Conservation (phyloP, 352 stramenopile genomes). For the Pythium folliculosum region DNA sequence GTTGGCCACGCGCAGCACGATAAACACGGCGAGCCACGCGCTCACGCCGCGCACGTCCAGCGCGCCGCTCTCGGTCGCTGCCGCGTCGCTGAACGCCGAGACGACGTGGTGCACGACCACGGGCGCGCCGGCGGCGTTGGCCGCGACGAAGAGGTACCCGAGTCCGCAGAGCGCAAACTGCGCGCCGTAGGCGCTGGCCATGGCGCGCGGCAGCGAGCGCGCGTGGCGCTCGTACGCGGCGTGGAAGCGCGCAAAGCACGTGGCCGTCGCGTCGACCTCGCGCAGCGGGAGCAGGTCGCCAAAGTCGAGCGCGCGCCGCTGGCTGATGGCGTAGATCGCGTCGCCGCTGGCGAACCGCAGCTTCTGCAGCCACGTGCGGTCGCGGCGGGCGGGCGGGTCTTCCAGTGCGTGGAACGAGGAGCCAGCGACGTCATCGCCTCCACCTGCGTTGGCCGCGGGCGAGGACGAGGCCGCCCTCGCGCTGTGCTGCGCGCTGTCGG, state of each 20-base stretch:
- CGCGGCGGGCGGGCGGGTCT: background rate
- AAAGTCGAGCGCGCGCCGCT: constrained; percentile 40
- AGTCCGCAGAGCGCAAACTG: constrained; percentile 33
- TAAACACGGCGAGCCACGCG: constrained; percentile 44
- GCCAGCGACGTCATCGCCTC: background rate
- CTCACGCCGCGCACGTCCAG: constrained; percentile 34
- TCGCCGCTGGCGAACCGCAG: constrained; percentile 13
- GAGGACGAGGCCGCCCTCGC: background rate
- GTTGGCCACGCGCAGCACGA: constrained; percentile 36
- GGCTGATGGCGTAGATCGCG: constrained; percentile 28
- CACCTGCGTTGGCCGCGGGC: no score
- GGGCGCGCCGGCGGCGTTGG: constrained; percentile 39
- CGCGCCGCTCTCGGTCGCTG: constrained; percentile 19
- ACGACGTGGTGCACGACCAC: constrained; percentile 53
- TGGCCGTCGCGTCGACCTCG: constrained; percentile 26
- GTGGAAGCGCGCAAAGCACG: constrained; percentile 5
- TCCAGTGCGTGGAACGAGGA: constrained; percentile 4
- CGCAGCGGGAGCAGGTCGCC: constrained; percentile 48
- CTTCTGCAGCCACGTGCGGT: background rate
- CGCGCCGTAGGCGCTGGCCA: constrained; percentile 27
- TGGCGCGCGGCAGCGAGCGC: constrained; percentile 29
- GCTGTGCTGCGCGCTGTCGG: no score
- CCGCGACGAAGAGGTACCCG: constrained; percentile 32
- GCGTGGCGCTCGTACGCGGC: constrained; percentile 13
- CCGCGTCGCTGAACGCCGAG: constrained; percentile 24